Percentiles rank a stretch among this genome's conserved stretches.
Evolutionary conservation across 1,284 basidiomycete species (phyloP).

Genomic region (Apiotrichum laibachii): DNA sequence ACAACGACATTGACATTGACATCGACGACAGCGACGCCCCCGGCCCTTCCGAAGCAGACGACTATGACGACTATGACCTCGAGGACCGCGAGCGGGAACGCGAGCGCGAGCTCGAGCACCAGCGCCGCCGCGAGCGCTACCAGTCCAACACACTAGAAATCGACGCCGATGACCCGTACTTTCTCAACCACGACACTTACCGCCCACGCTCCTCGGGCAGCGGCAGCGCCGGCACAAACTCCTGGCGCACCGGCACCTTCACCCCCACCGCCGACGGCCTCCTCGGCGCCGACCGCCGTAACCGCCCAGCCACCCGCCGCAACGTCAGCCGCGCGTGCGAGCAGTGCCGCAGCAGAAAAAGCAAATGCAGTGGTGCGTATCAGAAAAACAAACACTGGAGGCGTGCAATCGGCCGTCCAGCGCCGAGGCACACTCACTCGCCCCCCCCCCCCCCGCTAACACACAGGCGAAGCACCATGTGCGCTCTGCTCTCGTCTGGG

Average conservation of each 20-base stretch:
- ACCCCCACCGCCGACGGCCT: neutral
- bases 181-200: neutral
- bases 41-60: neutral
- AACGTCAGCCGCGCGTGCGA: constrained; percentile 14
- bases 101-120: neutral
- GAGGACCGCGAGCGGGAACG: neutral
- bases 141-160: neutral
- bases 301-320: constrained; percentile 1
- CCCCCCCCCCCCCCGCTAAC: neutral
- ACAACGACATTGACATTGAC: neutral
- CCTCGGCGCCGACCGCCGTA: neutral
- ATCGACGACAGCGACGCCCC: neutral
- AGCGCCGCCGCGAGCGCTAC: neutral
- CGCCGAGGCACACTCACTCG: neutral
- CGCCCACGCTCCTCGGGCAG: neutral
- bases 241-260: neutral
- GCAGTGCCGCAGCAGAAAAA: constrained; percentile 12
- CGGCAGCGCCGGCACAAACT: neutral
- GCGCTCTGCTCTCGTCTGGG: constrained; percentile 10
- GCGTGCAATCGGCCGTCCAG: no score
- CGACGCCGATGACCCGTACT: constrained; percentile 2
- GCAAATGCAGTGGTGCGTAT: constrained; percentile 11
- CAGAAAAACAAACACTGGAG: neutral
- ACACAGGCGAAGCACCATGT: constrained; percentile 11
- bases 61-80: neutral